Base-by-base conservation (phyloP, 768 basidiomycete species). In the Agaricus subrufescens region DNA sequence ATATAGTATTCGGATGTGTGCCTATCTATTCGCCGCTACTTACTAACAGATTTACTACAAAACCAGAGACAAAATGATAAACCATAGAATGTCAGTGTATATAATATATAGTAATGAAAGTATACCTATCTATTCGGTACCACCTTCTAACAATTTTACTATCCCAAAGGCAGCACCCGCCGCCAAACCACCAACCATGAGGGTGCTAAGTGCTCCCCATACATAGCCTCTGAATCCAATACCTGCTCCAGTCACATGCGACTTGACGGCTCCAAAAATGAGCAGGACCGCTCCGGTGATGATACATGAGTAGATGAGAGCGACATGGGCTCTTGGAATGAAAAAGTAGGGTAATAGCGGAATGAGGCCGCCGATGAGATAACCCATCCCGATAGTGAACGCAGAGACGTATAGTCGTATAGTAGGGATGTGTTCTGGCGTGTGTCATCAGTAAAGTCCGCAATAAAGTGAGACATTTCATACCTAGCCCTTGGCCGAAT, bases 311-410 rank as follows among this genome's bases (percentile, higher is more conserved):
- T 84, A 90, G 45, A 90, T 71, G 46, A 92, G 75, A 43, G 87
- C 81, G 26, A 82, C 68, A 37, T 84, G 79, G 8, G 93, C 94
- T 11, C 70, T 70, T 3, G 83, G 69, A 61, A 94, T 82, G 75
- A 94, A 93, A 75, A 98, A 94, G 73, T 97, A 96, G 9, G 94
- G 94, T 9, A 94, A 62, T 37, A 99, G 81, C 0, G 97, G 97
- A 63, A 98, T 90, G 54, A 95, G 77, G 30, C 97, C 97, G 45
- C 97, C 97, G 53, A 96, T 51, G 59, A 95, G 86, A 74, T 98
- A 96, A 11, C 94, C 93, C 66, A 93, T 80, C 59, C 96, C 97
- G 66, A 99, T 98, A 0, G 96, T 98, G 61, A 96, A 80, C 1
- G 96, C 96, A 1, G 93, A 95, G 37, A 86, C 78, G 73, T 94